These are phyloP conservation scores for Cladosporium sp. DNA, from an alignment of 2,329 filamentous ascomycete genomes.

Conservation along the genomic window DNA sequence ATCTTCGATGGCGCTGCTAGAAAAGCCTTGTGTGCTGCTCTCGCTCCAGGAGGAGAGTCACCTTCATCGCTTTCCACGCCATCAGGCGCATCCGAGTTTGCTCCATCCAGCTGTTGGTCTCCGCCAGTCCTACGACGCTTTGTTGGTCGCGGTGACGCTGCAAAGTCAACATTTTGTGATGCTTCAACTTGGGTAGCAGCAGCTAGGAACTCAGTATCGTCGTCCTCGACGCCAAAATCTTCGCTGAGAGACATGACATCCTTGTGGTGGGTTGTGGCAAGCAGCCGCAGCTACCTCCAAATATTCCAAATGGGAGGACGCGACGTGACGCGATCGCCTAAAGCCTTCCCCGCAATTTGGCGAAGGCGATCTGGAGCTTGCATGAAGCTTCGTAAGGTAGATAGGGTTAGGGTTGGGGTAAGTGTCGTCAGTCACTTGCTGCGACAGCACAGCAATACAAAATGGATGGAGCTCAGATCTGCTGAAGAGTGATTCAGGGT, in stretches of 20 bases:
- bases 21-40: background rate
- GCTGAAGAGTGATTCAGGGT: background rate
- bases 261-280: background rate
- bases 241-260: slow-evolving; percentile 26
- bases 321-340: no score
- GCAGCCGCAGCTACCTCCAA: no score
- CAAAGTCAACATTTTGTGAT: slow-evolving; percentile 25
- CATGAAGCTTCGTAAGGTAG: background rate
- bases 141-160: slow-evolving; percentile 26
- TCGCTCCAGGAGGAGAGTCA: slow-evolving; percentile 14
- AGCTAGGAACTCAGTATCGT: slow-evolving; percentile 28
- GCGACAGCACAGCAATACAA: no score
- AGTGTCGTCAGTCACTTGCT: no score
- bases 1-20: slow-evolving; percentile 1
- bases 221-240: slow-evolving; percentile 28
- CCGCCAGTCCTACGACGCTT: slow-evolving; percentile 25
- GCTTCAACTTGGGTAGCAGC: slow-evolving; percentile 28
- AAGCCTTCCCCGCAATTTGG: background rate
- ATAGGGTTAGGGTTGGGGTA: background rate
- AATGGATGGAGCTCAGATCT: no score
- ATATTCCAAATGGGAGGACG: no score
- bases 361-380: background rate
- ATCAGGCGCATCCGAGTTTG: slow-evolving; percentile 17
- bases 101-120: slow-evolving; percentile 20
- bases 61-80: slow-evolving; percentile 18